Evolutionary conservation across 2,329 filamentous ascomycete species (phyloP).

Genomic region (Pyricularia pennisetigena): DNA sequence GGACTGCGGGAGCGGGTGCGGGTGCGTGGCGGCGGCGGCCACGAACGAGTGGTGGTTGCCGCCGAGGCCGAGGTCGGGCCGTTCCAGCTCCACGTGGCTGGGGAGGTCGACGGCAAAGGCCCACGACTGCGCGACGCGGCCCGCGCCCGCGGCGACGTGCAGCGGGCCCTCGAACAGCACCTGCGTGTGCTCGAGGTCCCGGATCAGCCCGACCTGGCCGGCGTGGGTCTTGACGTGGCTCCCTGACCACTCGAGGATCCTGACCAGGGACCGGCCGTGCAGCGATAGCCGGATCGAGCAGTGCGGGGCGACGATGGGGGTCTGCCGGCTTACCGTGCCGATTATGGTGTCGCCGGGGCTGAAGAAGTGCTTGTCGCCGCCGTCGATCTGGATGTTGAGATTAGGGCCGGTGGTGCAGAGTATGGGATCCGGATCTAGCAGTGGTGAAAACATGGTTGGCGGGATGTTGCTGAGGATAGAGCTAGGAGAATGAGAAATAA

Average conservation of each 20-base stretch:
- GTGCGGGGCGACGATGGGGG: background rate
- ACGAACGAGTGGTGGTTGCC: background rate
- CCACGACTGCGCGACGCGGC: background rate
- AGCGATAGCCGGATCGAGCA: background rate
- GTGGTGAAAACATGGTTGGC: too few relatives aligned
- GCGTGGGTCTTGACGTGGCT: background rate
- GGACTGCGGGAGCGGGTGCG: background rate
- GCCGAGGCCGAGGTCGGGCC: background rate
- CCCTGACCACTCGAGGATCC: background rate
- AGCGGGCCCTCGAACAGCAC: background rate
- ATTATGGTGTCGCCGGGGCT: background rate
- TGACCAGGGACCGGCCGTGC: background rate
- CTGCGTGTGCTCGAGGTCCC: background rate
- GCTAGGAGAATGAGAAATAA: too few relatives aligned
- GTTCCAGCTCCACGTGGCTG: background rate
- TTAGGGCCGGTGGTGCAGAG: background rate
- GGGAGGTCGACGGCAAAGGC: background rate
- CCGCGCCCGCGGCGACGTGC: background rate
- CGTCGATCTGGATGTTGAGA: background rate
- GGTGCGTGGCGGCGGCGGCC: background rate
- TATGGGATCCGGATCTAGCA: background rate
- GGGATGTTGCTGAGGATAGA: too few relatives aligned
- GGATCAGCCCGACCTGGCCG: background rate
- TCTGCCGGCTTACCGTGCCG: background rate
- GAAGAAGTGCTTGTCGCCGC: background rate